Evolutionary conservation across 768 basidiomycete genomes (phyloP).

Genomic region (Lactifluus volemus): DNA sequence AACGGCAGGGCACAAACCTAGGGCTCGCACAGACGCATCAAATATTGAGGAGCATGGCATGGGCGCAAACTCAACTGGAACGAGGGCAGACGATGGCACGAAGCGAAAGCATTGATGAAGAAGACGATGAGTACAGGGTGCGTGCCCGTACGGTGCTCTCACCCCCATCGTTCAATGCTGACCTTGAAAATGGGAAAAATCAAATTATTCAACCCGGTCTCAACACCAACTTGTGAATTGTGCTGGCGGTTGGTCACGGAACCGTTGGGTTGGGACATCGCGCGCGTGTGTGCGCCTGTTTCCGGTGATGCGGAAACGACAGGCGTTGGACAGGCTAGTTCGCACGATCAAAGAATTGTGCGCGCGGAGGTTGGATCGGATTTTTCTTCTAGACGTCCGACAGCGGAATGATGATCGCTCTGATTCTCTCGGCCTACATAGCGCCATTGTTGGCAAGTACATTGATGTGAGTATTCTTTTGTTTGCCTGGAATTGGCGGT

Average conservation of each 20-base stretch:
- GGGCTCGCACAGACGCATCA: not conserved
- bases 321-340: slow-evolving; percentile 10
- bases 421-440: slow-evolving; percentile 1
- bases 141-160: not conserved
- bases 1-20: not conserved
- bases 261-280: slow-evolving; percentile 9
- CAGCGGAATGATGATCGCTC: not conserved
- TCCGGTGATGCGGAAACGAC: slow-evolving; percentile 6
- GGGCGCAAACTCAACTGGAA: slow-evolving; percentile 7
- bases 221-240: not conserved
- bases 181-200: slow-evolving; percentile 6
- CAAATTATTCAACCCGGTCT: slow-evolving; percentile 1
- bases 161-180: not conserved
- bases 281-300: slow-evolving; percentile 10
- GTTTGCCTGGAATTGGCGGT: slow-evolving; percentile 9
- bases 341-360: slow-evolving; percentile 16
- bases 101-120: not conserved
- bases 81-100: not conserved
- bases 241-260: not conserved
- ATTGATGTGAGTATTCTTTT: slow-evolving; percentile 18
- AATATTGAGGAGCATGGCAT: not conserved
- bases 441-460: slow-evolving; percentile 12
- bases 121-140: not conserved
- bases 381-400: slow-evolving; percentile 10
- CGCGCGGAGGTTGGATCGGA: slow-evolving; percentile 13